phyloP scores from a whole-genome alignment of 2,329 filamentous ascomycete genomes.

The Chaetomiaceae sp. region DNA sequence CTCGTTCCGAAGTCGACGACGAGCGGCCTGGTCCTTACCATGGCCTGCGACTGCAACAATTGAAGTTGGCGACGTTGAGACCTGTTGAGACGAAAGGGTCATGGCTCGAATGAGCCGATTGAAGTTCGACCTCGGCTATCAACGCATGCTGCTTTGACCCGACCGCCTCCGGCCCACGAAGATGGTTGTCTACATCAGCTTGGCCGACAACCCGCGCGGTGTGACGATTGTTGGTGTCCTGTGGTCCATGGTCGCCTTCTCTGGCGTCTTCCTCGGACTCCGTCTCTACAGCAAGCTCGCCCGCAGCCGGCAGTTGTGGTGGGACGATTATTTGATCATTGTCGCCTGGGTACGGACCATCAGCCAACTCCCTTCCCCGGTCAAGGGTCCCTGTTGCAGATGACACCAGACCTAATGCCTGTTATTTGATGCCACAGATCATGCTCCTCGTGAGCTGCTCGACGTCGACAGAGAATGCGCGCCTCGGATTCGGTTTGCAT shows the following conservation, averaged over 20 bases:
- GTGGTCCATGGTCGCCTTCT: conserved; percentile 11
- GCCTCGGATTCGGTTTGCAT: conserved; percentile 20
- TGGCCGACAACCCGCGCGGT: conserved; percentile 13
- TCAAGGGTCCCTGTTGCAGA: too few species aligned
- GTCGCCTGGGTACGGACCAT: conserved; percentile 23
- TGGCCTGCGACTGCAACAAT: not conserved
- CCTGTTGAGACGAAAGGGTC: not conserved
- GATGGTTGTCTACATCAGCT: conserved; percentile 12
- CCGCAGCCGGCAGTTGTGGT: conserved; percentile 26
- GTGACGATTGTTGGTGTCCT: conserved; percentile 8
- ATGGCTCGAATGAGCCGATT: not conserved
- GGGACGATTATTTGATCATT: conserved; percentile 29
- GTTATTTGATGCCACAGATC: conserved; percentile 7
- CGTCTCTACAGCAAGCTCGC: conserved; percentile 24
- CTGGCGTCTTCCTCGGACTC: conserved; percentile 15
- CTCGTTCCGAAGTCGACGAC: too few species aligned
- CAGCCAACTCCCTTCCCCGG: not conserved
- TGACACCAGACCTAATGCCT: not conserved
- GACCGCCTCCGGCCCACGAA: not conserved
- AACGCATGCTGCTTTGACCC: conserved; percentile 1
- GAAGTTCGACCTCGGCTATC: not conserved
- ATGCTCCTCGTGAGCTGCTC: conserved; percentile 15
- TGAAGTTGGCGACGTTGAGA: not conserved
- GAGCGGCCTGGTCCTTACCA: not conserved
- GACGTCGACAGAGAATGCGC: conserved; percentile 12